Evolutionary conservation across 1,284 basidiomycete genomes (phyloP), one percentile per base, ranked within the genome.

Genomic region (Moesziomyces sp.): DNA sequence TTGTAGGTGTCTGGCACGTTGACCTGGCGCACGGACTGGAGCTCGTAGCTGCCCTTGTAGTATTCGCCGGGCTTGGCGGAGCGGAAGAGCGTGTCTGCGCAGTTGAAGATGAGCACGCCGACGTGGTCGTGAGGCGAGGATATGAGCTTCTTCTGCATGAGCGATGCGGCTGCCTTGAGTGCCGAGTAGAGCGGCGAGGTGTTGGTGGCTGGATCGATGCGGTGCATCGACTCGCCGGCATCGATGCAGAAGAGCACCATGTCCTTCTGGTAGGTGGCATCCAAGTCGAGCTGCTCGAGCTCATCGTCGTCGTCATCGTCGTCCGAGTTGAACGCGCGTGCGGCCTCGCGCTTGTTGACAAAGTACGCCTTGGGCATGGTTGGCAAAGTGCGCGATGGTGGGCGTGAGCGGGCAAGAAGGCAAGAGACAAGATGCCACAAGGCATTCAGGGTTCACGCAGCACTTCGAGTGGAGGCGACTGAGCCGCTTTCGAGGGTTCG

Each of bases 91-190:
- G 72, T 74, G 10, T 74, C 72, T 2, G 96, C 93, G 57, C 94
- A 94, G 74, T 98, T 97, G 86, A 92, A 99, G 19, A 98, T 86
- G 77, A 98, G 81, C 44, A 98, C 90, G 3, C 95, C 96, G 46
- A 95, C 90, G 44, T 90, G 89, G 81, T 97, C 94, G 68, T 89
- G 90, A 0, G 94, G 94, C 1, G 92, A 92, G 1, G 90, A 89
- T 47, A 96, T 87, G 33, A 95, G 91, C 85, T 97, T 97, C 80
- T 89, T 90, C 86, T 94, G 93, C 86, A 93, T 89, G 24, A 96
- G 90, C 77, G 91, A 89, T 84, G 91, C 88, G 0, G 93, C 93
- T 3, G 91, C 91, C 72, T 94, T 90, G 21, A 97, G 87, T 0
- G 93, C 92, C 48, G 85, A 83, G 71, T 87, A 85, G 33, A 88